Evolutionary conservation across 192 early-diverging fungal genomes (phyloP), one percentile per base, ranked within the genome.

Genomic region (Podila epigama): DNA sequence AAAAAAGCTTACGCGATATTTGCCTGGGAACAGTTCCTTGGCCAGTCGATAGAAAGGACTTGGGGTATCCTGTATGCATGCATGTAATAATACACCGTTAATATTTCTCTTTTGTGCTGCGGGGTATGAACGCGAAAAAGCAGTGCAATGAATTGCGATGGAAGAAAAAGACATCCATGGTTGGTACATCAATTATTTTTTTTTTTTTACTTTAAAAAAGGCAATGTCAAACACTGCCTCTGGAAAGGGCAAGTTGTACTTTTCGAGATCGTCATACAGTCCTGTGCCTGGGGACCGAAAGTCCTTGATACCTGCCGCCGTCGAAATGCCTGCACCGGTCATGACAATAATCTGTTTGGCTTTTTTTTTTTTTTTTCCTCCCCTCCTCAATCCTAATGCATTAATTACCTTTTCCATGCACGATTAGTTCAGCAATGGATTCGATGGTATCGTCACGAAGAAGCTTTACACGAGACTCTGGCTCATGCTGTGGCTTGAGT

Each of bases 271-370:
- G 55, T 92, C 93, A 66, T 96, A 98, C 20, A 99, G 86, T 16
- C 97, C 97, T n/a, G 95, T 97, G 5, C 91, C 92, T 31, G 93
- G 90, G 4, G 93, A 91, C 56, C 97, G 86, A 81, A 99, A 99
- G 73, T 98, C 97, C 50, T 96, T 96, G 51, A 99, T 99, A 35
- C 90, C 90, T 8, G 89, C 89, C 8, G 82, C 84, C 5, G 93
- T 95, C 5, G 93, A 95, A 25, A 94, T 93, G 11, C 96, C 96
- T 8, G 96, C 96, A 25, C 96, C 96, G 2, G 92, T 88, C 92
- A 97, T 93, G 51, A 97, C 91, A 39, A 98, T 83, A 33, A 98
- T 92, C 27, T 82, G 82, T 63, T 81, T 88, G 11, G 77, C 87
- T 88, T 16, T 12, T n/a, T n/a, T n/a, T n/a, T n/a, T n/a, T n/a